A percentile compares a stretch with the other conserved stretches of the same genome.
phyloP scores from a whole-genome alignment of 208 protist genomes.

The Trypanosoma conorhini region DNA sequence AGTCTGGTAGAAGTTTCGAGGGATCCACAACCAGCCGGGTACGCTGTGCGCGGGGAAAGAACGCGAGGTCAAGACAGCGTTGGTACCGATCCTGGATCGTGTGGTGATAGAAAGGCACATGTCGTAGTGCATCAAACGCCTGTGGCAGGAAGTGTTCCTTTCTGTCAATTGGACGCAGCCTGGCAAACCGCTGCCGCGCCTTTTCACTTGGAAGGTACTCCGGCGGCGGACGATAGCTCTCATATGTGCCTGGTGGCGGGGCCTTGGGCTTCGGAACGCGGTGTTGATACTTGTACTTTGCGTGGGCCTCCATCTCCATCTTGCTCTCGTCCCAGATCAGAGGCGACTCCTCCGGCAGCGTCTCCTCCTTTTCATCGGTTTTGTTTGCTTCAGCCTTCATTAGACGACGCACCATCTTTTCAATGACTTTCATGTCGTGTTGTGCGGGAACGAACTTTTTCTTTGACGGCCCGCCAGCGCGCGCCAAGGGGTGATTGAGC shows the following conservation, averaged over 20 bases:
- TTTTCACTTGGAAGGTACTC: constrained; percentile 97
- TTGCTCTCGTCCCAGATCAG: constrained; percentile 85
- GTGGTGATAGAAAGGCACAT: constrained; percentile 96
- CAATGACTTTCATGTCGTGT: constrained; percentile 92
- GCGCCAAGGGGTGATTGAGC: constrained; percentile 92
- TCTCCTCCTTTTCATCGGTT: constrained; percentile 28
- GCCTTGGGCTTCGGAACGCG: constrained; percentile 77
- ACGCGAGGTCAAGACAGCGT: constrained; percentile 99
- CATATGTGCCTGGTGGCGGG: constrained; percentile 93
- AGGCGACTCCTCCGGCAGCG: constrained; percentile 37
- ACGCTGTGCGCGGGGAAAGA: constrained; percentile 95
- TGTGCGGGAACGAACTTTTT: constrained; percentile 78
- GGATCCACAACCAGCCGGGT: constrained; percentile 94
- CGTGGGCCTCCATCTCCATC: constrained; percentile 88
- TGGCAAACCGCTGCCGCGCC: constrained; percentile 86
- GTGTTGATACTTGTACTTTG: constrained; percentile 88
- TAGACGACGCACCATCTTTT: constrained; percentile 88
- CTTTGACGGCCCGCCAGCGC: constrained; percentile 83
- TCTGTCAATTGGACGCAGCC: constrained; percentile 90
- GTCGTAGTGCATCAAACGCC: constrained; percentile 91
- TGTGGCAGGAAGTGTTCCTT: constrained; percentile 94
- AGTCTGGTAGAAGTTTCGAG: constrained; percentile 96
- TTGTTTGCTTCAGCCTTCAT: constrained; percentile 32
- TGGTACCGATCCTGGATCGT: constrained; percentile 98
- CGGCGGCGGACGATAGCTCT: constrained; percentile 98